Conservation (phyloP, 31 red algal species). For the Porphyra umbilicalis region DNA sequence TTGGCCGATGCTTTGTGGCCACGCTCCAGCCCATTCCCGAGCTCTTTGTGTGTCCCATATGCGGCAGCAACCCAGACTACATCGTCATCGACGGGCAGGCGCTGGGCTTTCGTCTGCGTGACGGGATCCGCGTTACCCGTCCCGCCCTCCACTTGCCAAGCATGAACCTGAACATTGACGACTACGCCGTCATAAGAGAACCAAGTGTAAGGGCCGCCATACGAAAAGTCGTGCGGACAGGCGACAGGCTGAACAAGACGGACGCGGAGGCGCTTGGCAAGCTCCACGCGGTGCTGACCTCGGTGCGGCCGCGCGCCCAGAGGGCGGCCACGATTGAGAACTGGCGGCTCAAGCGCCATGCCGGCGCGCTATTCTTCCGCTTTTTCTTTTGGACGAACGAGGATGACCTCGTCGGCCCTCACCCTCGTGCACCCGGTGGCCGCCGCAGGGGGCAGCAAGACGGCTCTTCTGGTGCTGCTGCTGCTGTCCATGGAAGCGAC, state of each 20-base stretch:
- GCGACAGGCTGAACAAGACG: neutral
- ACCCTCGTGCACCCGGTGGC: no score
- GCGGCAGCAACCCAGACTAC: neutral
- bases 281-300: neutral
- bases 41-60: neutral
- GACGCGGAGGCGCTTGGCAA: neutral
- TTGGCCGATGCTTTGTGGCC: neutral
- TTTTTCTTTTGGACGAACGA: neutral
- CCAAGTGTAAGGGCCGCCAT: neutral
- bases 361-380: neutral
- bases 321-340: neutral
- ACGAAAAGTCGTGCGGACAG: neutral
- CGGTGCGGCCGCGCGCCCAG: neutral
- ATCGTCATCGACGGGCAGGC: neutral
- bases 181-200: neutral
- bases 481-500: no score
- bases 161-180: neutral
- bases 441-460: no score
- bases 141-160: neutral
- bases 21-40: neutral
- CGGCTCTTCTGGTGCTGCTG: no score
- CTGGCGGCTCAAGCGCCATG: neutral
- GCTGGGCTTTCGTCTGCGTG: neutral
- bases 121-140: neutral
- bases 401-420: neutral